Base-by-base conservation (phyloP, 1,139 yeast genomes). In the Kodamaea ohmeri region DNA sequence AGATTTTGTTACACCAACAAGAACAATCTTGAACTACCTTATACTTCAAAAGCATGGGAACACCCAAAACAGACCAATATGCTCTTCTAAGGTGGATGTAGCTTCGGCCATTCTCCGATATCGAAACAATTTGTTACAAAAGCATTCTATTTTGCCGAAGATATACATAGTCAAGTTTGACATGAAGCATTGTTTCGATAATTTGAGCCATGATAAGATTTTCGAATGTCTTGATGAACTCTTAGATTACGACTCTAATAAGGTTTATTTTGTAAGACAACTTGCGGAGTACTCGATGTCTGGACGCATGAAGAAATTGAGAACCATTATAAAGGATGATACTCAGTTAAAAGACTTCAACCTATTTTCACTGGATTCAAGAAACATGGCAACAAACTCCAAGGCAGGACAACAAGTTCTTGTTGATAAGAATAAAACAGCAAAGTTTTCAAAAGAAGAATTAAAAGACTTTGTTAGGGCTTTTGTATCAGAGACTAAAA, bases 121-220 rank as follows among this genome's bases (percentile, higher is more conserved):
- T 34, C 46, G 40, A 11, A 20, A 41, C 2, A 25, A 27, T 0
- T 39, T 69, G 1, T 9, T 53, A 1, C 12, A 37, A 2, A 44
- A 48, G 6, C 43, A 50, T 27, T 49, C 51, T 0, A 28, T 20
- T 0, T 18, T 72, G 1, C 79, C 78, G 0, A 40, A 50, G 8
- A 50, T 83, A 1, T 75, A 65, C 51, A 73, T 76, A 29, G 65
- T 83, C 25, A 87, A 86, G 49, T 84, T 88, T 53, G 98, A 92
- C 55, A 79, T 87, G 52, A 71, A 73, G 40, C 73, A 81, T 12
- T 89, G 97, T 41, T 92, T 82, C 54, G 97, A 92, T 51, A 76
- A 81, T 3, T 66, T 90, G 14, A 82, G 88, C 5, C 77, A 76
- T 32, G 51, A 53, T 0, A 65, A 65, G 39, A 73, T 83, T 1